Evolutionary conservation across 2,329 filamentous ascomycete species (phyloP), one percentile per base, ranked within the genome.

Genomic region (Fusarium sp.): DNA sequence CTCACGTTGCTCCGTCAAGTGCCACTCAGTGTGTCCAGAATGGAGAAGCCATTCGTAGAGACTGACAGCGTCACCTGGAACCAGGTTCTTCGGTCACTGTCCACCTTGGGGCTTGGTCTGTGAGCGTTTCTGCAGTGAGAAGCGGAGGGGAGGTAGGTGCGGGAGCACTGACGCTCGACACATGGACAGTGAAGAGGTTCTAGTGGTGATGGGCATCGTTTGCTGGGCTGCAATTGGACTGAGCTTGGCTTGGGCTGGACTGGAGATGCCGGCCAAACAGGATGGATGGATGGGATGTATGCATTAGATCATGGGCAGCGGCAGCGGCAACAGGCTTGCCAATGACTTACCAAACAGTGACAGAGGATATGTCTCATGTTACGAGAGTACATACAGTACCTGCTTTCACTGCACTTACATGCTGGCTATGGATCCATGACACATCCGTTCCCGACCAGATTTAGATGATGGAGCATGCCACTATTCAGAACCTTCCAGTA

Each of bases 211-310:
- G 37, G 35, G 56, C 56, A 61, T 45, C 15, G n/a, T 25, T 45
- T 68, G 33, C 63, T 66, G 68, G 56, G 56, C 56, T 71, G 67
- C 62, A 60, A 75, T 77, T 77, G 74, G 74, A 63, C 64, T 70
- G 65, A 45, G 40, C 40, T 45, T 45, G 40, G 40, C 20, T 45
- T 45, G 40, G 40, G 40, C 40, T 43, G 65, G 63, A 22, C 35
- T 68, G 62, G 33, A 68, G 43, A 52, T 37, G 63, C 57, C 57
- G 57, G 57, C 27, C 30, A 45, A 43, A 52, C 47, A 56, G 11
- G 50, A 56, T 59, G 38, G 57, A 50, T 50, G 45, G 37, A 52
- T 73, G 62, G 62, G 43, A 73, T 43, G 40, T 11, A 20, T 68
- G 59, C 63, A 74, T 64, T 38, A 62, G 43, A 56, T 50, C 54